Evolutionary conservation across 768 basidiomycete species (phyloP), one percentile per base, ranked within the genome.

Genomic region (Amyloporia xantha): DNA sequence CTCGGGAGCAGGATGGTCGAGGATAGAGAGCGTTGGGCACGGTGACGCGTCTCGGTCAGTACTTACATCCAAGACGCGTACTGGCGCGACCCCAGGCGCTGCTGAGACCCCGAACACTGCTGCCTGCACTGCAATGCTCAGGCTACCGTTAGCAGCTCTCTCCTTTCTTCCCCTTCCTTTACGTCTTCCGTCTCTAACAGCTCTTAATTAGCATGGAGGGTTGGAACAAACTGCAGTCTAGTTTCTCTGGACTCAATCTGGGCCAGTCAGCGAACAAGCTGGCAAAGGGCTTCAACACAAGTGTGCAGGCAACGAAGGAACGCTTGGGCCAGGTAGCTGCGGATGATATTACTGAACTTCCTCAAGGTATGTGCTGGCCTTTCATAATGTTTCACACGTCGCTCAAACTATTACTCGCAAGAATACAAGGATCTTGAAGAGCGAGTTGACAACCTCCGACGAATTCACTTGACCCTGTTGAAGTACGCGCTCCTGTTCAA

Each of bases 341-440:
- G 4, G 91, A 91, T 54, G 96, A 96, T 57, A 93, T 97, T 62
- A 98, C 95, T 6, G 96, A 97, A 68, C 76, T 91, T 44, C 88
- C 89, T 21, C 84, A 90, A 69, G 91, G 89, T 86, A 23, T 11
- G 63, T 36, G 10, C 33, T 20, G n/a, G n/a, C 30, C 45, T 26
- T 33, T 40, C n/a, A n/a, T n/a, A n/a, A n/a, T n/a, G n/a, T n/a
- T n/a, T n/a, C n/a, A n/a, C n/a, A n/a, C n/a, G n/a, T n/a, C n/a
- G n/a, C n/a, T n/a, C n/a, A n/a, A n/a, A n/a, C n/a, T n/a, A n/a
- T n/a, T n/a, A n/a, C n/a, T n/a, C n/a, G n/a, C 15, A 71, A 90
- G 95, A 99, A 66, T 99, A 98, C 77, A 93, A 85, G 61, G 91
- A 95, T 63, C 82, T 99, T 55, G 96, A 99, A 68, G 75, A 84